phyloP scores from a whole-genome alignment of 2,329 filamentous ascomycete genomes.

The Anthostomella pinea region DNA sequence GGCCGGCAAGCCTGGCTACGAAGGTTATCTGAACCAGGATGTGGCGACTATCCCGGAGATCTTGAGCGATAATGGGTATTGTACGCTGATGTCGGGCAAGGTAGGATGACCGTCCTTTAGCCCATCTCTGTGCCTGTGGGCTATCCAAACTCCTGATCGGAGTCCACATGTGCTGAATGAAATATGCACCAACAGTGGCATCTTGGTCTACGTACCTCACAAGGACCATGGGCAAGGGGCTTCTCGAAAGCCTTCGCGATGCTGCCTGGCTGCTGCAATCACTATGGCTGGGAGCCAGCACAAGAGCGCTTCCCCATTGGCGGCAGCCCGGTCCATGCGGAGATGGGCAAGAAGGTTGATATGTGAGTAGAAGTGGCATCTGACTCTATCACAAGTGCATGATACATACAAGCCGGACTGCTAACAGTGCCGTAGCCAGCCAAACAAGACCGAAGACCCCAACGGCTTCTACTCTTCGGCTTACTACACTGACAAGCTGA shows the following conservation, averaged over 20 bases:
- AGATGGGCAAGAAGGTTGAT: neutral
- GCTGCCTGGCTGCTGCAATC: conserved; percentile 50
- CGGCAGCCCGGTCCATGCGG: neutral
- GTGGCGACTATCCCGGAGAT: neutral
- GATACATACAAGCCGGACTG: neutral
- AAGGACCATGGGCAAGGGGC: conserved; percentile 48
- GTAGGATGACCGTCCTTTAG: neutral
- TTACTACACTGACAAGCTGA: conserved; percentile 41
- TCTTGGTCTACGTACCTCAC: conserved; percentile 34
- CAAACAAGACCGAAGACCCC: conserved; percentile 19
- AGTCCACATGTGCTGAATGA: neutral
- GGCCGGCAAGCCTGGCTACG: neutral
- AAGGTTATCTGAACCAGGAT: neutral
- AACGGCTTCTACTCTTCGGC: conserved; percentile 46
- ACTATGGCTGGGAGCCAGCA: conserved; percentile 30
- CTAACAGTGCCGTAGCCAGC: neutral
- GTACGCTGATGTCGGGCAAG: conserved; percentile 1
- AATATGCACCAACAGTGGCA: conserved; percentile 24
- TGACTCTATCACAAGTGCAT: conserved; percentile 21
- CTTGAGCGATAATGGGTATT: neutral
- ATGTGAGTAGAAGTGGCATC: neutral
- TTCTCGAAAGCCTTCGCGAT: conserved; percentile 53
- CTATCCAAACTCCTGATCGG: neutral
- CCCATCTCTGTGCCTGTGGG: too few species aligned
- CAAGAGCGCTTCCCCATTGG: neutral